Evolutionary conservation across 768 basidiomycete genomes (phyloP), one percentile per base, ranked within the genome.

Genomic region (Lyophyllum semitale): DNA sequence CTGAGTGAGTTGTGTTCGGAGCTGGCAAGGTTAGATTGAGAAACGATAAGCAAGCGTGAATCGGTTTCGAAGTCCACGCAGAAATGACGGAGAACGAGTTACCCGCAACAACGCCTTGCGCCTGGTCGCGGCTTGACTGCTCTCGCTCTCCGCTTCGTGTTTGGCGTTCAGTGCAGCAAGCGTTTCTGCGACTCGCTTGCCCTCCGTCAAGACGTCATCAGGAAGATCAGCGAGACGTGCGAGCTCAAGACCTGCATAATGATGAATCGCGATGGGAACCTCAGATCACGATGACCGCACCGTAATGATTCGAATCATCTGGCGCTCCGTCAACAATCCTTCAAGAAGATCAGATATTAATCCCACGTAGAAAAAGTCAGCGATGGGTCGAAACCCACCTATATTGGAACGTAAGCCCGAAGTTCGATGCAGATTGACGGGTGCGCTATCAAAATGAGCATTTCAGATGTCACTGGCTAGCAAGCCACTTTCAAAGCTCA

Each of bases 161-260:
- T 74, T 78, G 3, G 77, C 75, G 53, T 91, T 83, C 8, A 86
- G 69, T 20, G 81, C 81, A 3, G 78, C 71, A 9, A 97, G 79
- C 8, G 70, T 73, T 13, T 77, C 75, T 2, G 92, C 83, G 0
- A 91, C 83, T 52, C 82, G 74, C 55, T 72, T 80, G 5, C 82
- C 87, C 67, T 89, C 85, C 4, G 63, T 58, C 38, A 95, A 67
- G 12, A 96, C 84, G 44, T 89, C 82, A 0, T 68, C 58, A 0
- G 96, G 96, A 0, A 99, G 76, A 64, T 95, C 93, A 0, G 93
- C 95, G 5, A 96, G 79, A 44, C 84, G 83, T 12, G 95, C 95
- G 25, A 98, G 81, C 61, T 97, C 91, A 11, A 99, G 75, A 2
- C 96, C 95, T 95, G 59, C 22, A 32, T 32, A 15, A 18, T 25